Conservation (phyloP, 2,329 filamentous ascomycete genomes). For the Alternaria gansuensis region DNA sequence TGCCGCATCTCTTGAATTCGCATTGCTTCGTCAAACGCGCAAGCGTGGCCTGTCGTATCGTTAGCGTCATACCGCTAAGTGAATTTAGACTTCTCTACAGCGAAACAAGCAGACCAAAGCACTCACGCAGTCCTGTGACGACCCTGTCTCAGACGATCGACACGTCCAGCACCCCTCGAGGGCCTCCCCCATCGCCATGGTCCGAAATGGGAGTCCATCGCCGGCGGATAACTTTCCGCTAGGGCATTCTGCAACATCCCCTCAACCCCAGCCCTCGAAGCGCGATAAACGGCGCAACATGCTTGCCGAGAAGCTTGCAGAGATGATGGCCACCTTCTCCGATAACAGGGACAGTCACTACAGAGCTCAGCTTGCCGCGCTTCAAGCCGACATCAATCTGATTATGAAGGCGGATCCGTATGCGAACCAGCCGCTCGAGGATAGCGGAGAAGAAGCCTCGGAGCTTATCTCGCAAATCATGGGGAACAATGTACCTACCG, state of each 20-base stretch:
- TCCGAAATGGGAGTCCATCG: slow-evolving; percentile 51
- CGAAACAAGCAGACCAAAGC: not conserved
- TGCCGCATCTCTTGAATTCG: slow-evolving; percentile 12
- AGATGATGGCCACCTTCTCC: slow-evolving; percentile 79
- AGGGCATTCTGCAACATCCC: slow-evolving; percentile 53
- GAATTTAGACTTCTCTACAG: not conserved
- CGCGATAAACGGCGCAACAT: slow-evolving; percentile 88
- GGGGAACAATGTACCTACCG: slow-evolving; percentile 53
- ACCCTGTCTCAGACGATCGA: slow-evolving; percentile 11
- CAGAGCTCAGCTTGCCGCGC: slow-evolving; percentile 85
- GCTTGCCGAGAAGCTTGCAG: slow-evolving; percentile 79
- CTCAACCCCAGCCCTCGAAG: slow-evolving; percentile 71
- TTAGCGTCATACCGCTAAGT: not conserved
- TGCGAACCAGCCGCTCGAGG: slow-evolving; percentile 71
- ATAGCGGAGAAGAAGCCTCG: slow-evolving; percentile 71
- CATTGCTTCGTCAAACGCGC: slow-evolving; percentile 5
- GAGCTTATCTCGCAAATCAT: slow-evolving; percentile 63
- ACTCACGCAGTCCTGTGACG: slow-evolving; percentile 6
- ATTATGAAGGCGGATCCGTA: slow-evolving; percentile 88
- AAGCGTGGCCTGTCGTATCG: not conserved
- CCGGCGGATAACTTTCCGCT: slow-evolving; percentile 49
- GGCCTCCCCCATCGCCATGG: slow-evolving; percentile 40
- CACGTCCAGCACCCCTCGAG: slow-evolving; percentile 1
- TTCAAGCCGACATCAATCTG: slow-evolving; percentile 89
- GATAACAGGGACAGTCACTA: slow-evolving; percentile 85